Base-by-base conservation (phyloP, 2,329 filamentous ascomycete species). In the Plectosphaerella cucumerina region DNA sequence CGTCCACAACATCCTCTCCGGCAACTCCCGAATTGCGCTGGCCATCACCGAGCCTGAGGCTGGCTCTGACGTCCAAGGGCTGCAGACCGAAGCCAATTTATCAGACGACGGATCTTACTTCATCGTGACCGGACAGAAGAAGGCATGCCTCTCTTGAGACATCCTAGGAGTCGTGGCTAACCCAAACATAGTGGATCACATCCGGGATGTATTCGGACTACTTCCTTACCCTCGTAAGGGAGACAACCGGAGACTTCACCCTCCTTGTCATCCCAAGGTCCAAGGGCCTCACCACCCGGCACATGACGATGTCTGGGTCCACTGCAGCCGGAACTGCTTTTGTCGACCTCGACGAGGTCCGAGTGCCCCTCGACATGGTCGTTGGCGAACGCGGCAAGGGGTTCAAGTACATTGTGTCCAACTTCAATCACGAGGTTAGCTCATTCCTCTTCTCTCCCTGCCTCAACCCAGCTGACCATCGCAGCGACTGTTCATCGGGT, bases 81-180 rank as follows among this genome's bases (percentile, higher is more conserved):
- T 59, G 10, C 39, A 52, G 26, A 56, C 55, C 5, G 53, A 55
- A 18, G 55, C 57, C 10, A 44, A 47, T 12, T 15, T 54, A 20
- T 51, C 52, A 3, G 23, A 44, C 15, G 53, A 57, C 17, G 54
- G 56, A 6, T 31, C 44, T 10, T 44, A 64, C 1, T 85, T 83
- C 56, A 60, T 84, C 43, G 78, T 85, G 6, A 84, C 83, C 50
- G 82, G 82, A 1, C 74, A 75, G 43, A 85, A 86, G 67, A 83
- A 71, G 51, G 56, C 45, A 37, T 9, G 22, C 15, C 23, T 33
- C 12, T n/a, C 3, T 3, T n/a, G 9, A 37, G 6, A 3, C 15
- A 37, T 10, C 35, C 8, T n/a, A 10, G 6, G 35, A 8, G 35
- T 3, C 14, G 3, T 17, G n/a, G 14, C 35, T 37, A 37, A 37